A percentile compares a stretch with the other conserved stretches of the same genome.
These are phyloP conservation scores for Zasmidium citrigriseum DNA, from an alignment of 2,329 filamentous ascomycete genomes.

Conservation along the genomic window DNA sequence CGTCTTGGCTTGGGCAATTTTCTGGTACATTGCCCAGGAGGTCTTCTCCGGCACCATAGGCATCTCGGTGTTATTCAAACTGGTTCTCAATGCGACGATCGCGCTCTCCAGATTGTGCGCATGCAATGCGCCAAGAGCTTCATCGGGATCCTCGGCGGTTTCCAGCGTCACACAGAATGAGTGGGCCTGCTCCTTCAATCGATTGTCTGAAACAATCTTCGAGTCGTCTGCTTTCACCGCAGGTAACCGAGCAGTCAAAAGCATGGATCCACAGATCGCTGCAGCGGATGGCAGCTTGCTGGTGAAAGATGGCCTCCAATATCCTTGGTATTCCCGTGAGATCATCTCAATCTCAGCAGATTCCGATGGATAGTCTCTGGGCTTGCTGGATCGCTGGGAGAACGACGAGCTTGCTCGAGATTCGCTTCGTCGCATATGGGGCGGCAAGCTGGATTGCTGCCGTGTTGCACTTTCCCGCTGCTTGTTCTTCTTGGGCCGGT, in stretches of 20 bases:
- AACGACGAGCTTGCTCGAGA: not conserved
- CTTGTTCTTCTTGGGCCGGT: not conserved
- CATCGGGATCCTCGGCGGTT: not conserved
- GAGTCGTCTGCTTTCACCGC: not conserved
- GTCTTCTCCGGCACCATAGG: slow-evolving; percentile 5
- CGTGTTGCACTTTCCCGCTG: not conserved
- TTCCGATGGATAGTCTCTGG: not conserved
- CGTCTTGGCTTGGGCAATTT: slow-evolving; percentile 8
- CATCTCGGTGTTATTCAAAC: slow-evolving; percentile 1
- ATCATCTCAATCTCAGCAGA: slow-evolving; percentile 20
- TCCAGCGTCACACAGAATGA: not conserved
- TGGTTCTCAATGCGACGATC: not conserved
- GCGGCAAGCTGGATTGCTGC: not conserved
- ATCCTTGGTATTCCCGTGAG: slow-evolving; percentile 16
- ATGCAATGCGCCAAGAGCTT: not conserved
- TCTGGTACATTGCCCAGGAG: slow-evolving; percentile 15
- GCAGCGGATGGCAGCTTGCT: slow-evolving; percentile 8
- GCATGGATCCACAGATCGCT: slow-evolving; percentile 15
- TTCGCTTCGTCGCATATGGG: not conserved
- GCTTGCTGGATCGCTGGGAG: not conserved
- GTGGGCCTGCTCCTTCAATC: not conserved
- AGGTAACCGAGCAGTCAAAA: slow-evolving; percentile 12
- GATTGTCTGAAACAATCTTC: not conserved
- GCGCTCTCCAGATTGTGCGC: not conserved
- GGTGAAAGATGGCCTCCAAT: slow-evolving; percentile 17